A percentile compares a stretch with the other conserved stretches of the same genome.
phyloP scores from a whole-genome alignment of 129 eudicot species.

The Helichrysum umbraculigerum region DNA sequence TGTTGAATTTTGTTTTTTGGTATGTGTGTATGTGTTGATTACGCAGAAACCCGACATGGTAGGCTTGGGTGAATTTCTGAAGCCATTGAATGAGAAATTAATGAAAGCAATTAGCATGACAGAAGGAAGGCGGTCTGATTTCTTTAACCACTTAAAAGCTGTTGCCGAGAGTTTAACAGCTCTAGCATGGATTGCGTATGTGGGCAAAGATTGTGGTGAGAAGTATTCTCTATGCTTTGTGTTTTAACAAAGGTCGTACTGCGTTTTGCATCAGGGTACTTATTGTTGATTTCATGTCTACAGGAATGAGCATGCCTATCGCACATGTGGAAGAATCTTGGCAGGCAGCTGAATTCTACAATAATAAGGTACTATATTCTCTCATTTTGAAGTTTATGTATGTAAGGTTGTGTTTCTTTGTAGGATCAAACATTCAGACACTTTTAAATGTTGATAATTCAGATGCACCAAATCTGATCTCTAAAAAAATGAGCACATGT shows the following conservation, averaged over 20 bases:
- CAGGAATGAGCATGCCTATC: conserved; percentile 98
- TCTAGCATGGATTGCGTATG: conserved; percentile 90
- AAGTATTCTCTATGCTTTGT: neutral
- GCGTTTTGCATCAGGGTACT: conserved; percentile 18
- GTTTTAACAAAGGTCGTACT: neutral
- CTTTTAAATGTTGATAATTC: neutral
- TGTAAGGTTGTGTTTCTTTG: neutral
- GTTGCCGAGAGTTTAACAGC: conserved; percentile 85
- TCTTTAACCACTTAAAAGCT: conserved; percentile 74
- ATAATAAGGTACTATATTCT: conserved; percentile 63
- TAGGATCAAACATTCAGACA: neutral
- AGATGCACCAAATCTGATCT: conserved; percentile 3
- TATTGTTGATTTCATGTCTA: conserved; percentile 14
- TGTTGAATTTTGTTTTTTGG: conserved; percentile 15
- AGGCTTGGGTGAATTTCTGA: conserved; percentile 81
- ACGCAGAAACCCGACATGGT: conserved; percentile 89
- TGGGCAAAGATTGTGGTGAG: conserved; percentile 93
- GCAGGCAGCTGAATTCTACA: conserved; percentile 96
- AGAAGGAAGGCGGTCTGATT: conserved; percentile 87
- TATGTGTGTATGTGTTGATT: neutral
- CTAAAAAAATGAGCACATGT: neutral
- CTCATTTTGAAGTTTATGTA: neutral
- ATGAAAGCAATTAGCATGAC: conserved; percentile 74
- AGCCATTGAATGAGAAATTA: conserved; percentile 81
- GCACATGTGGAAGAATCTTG: conserved; percentile 97